Conservation (phyloP, 2,329 filamentous ascomycete genomes). For the Mycogone perniciosa region DNA sequence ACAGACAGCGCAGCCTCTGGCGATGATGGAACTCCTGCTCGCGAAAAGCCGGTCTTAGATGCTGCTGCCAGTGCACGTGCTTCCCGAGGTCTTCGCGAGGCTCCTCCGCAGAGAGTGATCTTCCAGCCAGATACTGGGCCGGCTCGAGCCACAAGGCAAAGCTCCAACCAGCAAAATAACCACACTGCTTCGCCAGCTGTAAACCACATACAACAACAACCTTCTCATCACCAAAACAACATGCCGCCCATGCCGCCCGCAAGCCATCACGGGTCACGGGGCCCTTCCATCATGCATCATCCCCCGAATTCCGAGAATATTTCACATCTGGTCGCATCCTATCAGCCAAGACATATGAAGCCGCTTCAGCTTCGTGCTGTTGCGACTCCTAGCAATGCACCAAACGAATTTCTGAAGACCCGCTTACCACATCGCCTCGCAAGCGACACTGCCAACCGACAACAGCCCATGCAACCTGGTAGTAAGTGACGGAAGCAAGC, state of each 20-base stretch:
- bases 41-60: constrained; percentile 46
- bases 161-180: constrained; percentile 37
- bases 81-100: constrained; percentile 65
- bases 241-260: constrained; percentile 27
- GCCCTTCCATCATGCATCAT: constrained; percentile 42
- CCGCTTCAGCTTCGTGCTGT: constrained; percentile 66
- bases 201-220: constrained; percentile 22
- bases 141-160: constrained; percentile 56
- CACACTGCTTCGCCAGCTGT: constrained; percentile 21
- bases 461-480: constrained; percentile 50
- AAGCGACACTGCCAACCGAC: constrained; percentile 26
- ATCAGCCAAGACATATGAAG: constrained; percentile 59
- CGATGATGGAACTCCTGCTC: constrained; percentile 52
- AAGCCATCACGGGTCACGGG: constrained; percentile 30
- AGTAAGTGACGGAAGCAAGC: constrained; percentile 41
- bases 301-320: constrained; percentile 50
- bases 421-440: constrained; percentile 38
- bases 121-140: constrained; percentile 75
- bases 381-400: constrained; percentile 67
- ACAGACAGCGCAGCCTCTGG: constrained; percentile 54
- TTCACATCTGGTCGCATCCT: constrained; percentile 58
- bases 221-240: constrained; percentile 24
- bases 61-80: constrained; percentile 50
- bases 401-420: constrained; percentile 50
- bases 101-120: constrained; percentile 76